Conservation (phyloP, 1,139 yeast species). For the Taphrina wiesneri region DNA sequence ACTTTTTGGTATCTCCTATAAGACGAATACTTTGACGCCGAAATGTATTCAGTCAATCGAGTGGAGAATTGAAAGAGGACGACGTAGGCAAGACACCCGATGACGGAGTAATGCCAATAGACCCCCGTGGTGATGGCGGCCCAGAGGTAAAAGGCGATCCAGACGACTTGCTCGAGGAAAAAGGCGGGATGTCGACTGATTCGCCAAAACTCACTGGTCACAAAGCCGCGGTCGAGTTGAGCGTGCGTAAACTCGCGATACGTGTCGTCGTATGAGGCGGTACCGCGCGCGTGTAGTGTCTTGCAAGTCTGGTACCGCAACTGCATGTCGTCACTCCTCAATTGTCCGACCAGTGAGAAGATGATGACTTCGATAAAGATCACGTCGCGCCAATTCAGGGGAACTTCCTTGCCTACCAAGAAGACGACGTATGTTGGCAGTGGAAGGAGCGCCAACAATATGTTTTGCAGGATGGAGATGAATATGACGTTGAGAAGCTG, state of each 20-base stretch:
- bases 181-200: conserved; percentile 40
- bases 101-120: conserved; percentile 38
- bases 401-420: conserved; percentile 31
- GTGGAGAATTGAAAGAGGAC: conserved; percentile 40
- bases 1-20: conserved; percentile 36
- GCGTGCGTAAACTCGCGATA: conserved; percentile 34
- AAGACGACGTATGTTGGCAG: conserved; percentile 38
- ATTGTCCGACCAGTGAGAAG: conserved; percentile 35
- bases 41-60: conserved; percentile 38
- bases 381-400: conserved; percentile 30
- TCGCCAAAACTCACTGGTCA: conserved; percentile 39
- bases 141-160: conserved; percentile 40
- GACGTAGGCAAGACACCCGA: conserved; percentile 37
- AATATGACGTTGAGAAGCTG: conserved; percentile 37
- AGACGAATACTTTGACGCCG: conserved; percentile 38
- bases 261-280: conserved; percentile 14
- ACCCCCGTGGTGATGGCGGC: conserved; percentile 35
- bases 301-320: conserved; percentile 39
- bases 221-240: conserved; percentile 39
- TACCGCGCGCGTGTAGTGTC: conserved; percentile 3
- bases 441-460: conserved; percentile 37
- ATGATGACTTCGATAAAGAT: conserved; percentile 32
- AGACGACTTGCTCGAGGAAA: conserved; percentile 39
- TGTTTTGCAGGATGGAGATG: conserved; percentile 36
- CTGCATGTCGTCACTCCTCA: conserved; percentile 38